phyloP scores from a whole-genome alignment of 2,329 filamentous ascomycete species.

The Calonectria montana region DNA sequence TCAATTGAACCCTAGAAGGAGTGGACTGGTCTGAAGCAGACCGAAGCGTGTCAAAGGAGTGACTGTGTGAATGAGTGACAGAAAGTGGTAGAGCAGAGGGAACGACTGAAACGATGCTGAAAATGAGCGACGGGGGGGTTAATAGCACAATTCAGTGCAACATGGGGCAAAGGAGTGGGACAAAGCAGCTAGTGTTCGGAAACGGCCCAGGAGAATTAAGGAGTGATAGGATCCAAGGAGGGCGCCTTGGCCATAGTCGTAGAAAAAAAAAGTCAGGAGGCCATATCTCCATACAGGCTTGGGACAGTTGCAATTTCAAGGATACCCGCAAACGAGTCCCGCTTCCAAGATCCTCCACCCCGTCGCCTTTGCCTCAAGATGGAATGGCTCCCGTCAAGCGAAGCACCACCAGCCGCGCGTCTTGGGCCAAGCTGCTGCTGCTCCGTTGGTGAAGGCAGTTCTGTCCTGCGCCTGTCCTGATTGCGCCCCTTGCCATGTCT shows the following conservation, averaged over 20 bases:
- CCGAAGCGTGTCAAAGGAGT: slow-evolving; percentile 4
- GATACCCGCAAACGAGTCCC: slow-evolving; percentile 16
- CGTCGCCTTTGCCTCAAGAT: slow-evolving; percentile 2
- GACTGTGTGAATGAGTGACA: not conserved
- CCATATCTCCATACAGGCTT: slow-evolving; percentile 33
- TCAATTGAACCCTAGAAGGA: not conserved
- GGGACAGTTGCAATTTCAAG: slow-evolving; percentile 26
- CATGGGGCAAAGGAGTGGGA: slow-evolving; percentile 13
- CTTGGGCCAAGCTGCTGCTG: not conserved
- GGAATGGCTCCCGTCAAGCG: slow-evolving; percentile 13
- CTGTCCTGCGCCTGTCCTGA: not conserved
- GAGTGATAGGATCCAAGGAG: slow-evolving; percentile 22
- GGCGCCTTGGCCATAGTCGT: not conserved
- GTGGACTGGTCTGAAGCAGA: not conserved
- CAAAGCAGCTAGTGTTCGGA: slow-evolving; percentile 16
- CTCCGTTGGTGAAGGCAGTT: not conserved
- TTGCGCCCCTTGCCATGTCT: not conserved
- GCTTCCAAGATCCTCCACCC: slow-evolving; percentile 11
- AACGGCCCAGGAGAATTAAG: slow-evolving; percentile 13
- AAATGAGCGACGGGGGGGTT: slow-evolving; percentile 24
- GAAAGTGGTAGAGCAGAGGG: not conserved
- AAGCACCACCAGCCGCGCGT: slow-evolving; percentile 14
- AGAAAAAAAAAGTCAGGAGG: slow-evolving; percentile 34
- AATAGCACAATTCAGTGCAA: slow-evolving; percentile 28
- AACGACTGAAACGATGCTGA: slow-evolving; percentile 20